A percentile compares a stretch with the other conserved stretches of the same genome.
phyloP scores from a whole-genome alignment of 805 yeast genomes.

The Candida fluviatilis region DNA sequence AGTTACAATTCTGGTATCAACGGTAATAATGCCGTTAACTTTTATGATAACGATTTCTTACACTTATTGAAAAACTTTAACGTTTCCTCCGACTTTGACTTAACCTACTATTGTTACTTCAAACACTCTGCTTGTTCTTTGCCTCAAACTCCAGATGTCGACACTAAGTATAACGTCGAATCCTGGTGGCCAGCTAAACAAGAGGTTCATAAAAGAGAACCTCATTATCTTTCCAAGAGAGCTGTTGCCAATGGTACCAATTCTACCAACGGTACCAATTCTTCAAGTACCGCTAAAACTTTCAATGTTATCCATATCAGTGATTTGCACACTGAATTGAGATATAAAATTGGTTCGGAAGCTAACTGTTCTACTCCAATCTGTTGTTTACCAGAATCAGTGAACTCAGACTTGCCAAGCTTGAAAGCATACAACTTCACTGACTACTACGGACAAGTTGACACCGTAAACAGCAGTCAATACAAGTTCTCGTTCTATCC shows the following conservation, averaged over 20 bases:
- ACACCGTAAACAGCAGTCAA: constrained; percentile 7
- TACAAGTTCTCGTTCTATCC: constrained; percentile 13
- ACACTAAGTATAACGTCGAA: constrained; percentile 24
- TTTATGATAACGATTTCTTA: constrained; percentile 37
- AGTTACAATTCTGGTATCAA: constrained; percentile 20
- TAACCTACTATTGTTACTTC: constrained; percentile 53
- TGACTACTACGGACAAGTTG: constrained; percentile 16
- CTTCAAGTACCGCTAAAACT: constrained; percentile 20
- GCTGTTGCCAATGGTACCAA: neutral
- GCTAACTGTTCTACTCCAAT: constrained; percentile 52
- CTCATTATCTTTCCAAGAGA: constrained; percentile 17
- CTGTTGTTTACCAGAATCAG: constrained; percentile 58
- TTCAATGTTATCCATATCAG: constrained; percentile 64
- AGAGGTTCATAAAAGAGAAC: constrained; percentile 20
- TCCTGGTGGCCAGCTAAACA: constrained; percentile 36
- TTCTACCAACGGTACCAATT: no score
- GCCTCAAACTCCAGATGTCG: constrained; percentile 50
- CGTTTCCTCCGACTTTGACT: constrained; percentile 31
- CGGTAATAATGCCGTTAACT: constrained; percentile 24
- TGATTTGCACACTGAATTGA: constrained; percentile 61
- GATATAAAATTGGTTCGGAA: constrained; percentile 52
- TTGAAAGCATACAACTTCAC: constrained; percentile 27
- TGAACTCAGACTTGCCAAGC: constrained; percentile 25
- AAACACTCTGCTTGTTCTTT: constrained; percentile 42
- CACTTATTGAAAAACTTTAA: constrained; percentile 34